Base-by-base conservation (phyloP, 1,284 basidiomycete species). In the Apiotrichum akiyoshidainum region DNA sequence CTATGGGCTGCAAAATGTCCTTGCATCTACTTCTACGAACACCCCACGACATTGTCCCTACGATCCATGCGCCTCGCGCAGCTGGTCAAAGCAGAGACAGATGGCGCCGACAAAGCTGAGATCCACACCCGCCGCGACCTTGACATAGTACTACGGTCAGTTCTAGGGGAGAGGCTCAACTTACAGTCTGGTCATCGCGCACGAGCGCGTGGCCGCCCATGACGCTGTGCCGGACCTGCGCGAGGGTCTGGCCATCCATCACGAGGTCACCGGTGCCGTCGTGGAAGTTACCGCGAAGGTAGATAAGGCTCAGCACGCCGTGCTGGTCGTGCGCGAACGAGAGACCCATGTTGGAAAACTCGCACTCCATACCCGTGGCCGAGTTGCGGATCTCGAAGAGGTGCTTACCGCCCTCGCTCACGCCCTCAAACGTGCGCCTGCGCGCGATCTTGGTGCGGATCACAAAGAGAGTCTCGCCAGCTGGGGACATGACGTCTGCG, bases 11-110 rank as follows among this genome's bases (percentile, higher is more conserved):
- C 26, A 31, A 7, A 31, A 31, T 31, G 26, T 31, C 26, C 26
- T 31, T 4, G 7, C 26, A 31, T 16, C 40, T n/a, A 17, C 16
- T n/a, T 41, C 8, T 41, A 16, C 16, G 26, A 31, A 31, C 26
- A n/a, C 26, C 4, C 26, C 26, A 31, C 26, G 4, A 7, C 26
- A 3, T 31, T 31, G 26, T 31, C 26, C 26, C 26, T 31, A 31
- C 26, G 26, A 31, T 7, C 42, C 48, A 19, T 40, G 21, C 10
- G 10, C 19, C 47, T 48, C 34, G 34, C 48, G 48, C 14, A 62
- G 61, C 65, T 80, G 78, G 59, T 79, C 78, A 52, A 79, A 71
- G 47, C 76, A 77, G 49, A 81, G 73, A 56, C 78, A 78, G 26
- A 80, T 65, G 5, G 78, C 79, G 2, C 77, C 71, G 26, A 80